Base-by-base conservation (phyloP, 2,329 filamentous ascomycete species). In the Massarina eburnea region DNA sequence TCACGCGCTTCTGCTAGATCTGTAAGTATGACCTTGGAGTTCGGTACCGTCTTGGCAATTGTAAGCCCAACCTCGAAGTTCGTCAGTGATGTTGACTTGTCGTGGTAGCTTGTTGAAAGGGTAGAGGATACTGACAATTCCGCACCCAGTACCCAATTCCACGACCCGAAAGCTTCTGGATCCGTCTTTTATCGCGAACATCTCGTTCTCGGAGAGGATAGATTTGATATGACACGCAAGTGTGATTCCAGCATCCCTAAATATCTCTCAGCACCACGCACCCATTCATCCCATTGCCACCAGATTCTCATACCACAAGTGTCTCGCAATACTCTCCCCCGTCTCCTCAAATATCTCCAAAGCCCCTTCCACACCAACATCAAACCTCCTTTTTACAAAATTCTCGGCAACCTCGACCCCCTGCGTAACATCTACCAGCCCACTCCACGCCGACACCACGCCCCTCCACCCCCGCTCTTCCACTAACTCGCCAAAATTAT, bases 271-370 rank as follows among this genome's bases (percentile, higher is more conserved):
- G 44, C 39, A 22, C 15, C 19, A 9, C 8, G 19, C 27, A 20
- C 22, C 18, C 8, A 33, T 17, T 3, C 26, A 41, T 17, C n/a
- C 20, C 9, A 34, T 15, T 34, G 15, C 20, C 32, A n/a, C n/a
- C n/a, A n/a, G n/a, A n/a, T 18, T 17, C 30, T 34, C 43, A 62
- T 74, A 85, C 85, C 85, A 89, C 39, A 88, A 76, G 70, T 89
- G 85, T 33, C 84, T 74, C 5, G 85, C 85, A 58, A 89, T 88
- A 62, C 83, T 86, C 59, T 89, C 85, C 3, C 85, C 84, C 0
- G 83, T 86, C 58, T 88, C 85, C 62, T 89, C 85, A 73, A 80
- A 84, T 35, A 88, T 79, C 26, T 67, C 66, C 8, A 84, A 56
- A 4, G 61, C 60, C 5, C 70, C 57, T 18, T 70, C 66, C 27